phyloP scores from a whole-genome alignment of 495 filamentous ascomycete genomes.

The Neurospora sp. region DNA sequence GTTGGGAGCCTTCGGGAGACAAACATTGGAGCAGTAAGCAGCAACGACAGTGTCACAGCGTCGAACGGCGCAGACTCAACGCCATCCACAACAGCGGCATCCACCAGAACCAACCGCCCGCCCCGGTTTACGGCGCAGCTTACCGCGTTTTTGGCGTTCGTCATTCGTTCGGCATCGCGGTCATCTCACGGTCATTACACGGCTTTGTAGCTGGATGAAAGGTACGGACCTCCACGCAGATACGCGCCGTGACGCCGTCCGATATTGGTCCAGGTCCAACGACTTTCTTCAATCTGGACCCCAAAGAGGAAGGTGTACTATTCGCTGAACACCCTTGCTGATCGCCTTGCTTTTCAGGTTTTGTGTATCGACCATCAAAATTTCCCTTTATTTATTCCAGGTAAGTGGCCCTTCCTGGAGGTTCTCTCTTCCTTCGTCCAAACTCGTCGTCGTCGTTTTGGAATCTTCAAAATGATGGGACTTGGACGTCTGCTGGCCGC shows the following conservation, averaged over 20 bases:
- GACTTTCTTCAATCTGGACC: not conserved
- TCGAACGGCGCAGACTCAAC: not conserved
- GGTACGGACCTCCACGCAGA: not conserved
- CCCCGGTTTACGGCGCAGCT: not conserved
- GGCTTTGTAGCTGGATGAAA: not conserved
- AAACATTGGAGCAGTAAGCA: not conserved
- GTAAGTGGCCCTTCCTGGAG: not conserved
- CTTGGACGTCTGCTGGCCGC: constrained; percentile 7
- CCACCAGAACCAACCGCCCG: not conserved
- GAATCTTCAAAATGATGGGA: not conserved
- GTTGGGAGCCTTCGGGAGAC: not conserved
- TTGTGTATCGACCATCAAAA: not conserved
- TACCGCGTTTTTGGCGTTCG: not conserved
- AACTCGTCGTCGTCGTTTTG: not conserved
- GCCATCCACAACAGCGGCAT: not conserved
- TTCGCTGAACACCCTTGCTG: not conserved
- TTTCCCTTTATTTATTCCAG: not conserved
- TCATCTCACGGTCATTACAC: not conserved
- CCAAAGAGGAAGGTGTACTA: not conserved
- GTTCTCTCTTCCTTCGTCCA: not conserved
- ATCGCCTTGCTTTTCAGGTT: not conserved
- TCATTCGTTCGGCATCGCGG: not conserved
- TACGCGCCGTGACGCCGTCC: not conserved
- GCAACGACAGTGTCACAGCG: not conserved
- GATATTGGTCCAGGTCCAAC: not conserved